Evolutionary conservation across 2,329 filamentous ascomycete genomes (phyloP).

Genomic region (Talaromyces sp.): DNA sequence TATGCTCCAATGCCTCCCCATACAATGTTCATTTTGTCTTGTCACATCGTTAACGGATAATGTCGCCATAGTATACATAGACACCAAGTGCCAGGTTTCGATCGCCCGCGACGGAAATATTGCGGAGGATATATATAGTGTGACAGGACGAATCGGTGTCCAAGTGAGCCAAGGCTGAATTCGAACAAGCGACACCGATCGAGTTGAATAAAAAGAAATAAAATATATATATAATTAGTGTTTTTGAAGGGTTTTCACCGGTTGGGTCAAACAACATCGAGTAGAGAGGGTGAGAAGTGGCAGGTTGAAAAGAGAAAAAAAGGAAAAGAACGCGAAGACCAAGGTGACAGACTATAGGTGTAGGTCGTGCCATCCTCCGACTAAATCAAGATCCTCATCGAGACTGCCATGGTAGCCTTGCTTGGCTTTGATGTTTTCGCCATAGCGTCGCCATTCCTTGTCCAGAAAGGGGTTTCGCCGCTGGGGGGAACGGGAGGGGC

Average conservation of each 20-base stretch:
- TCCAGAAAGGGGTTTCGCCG: slow-evolving; percentile 37
- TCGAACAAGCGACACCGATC: slow-evolving; percentile 1
- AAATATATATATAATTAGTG: slow-evolving; percentile 7
- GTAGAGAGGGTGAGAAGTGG: background rate
- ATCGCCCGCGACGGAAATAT: slow-evolving; percentile 11
- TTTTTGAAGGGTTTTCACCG: background rate
- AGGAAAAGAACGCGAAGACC: slow-evolving; percentile 13
- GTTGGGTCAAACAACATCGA: background rate
- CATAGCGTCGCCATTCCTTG: slow-evolving; percentile 42
- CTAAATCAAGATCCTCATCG: slow-evolving; percentile 81
- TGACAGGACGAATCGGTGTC: background rate
- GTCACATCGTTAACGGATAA: slow-evolving; percentile 11
- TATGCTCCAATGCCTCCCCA: slow-evolving; percentile 11
- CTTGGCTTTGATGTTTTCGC: slow-evolving; percentile 23
- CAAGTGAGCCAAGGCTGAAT: slow-evolving; percentile 1
- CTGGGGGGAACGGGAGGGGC: slow-evolving; percentile 29
- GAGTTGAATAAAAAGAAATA: background rate
- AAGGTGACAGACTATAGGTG: slow-evolving; percentile 49
- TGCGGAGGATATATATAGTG: slow-evolving; percentile 3
- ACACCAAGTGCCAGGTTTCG: slow-evolving; percentile 10
- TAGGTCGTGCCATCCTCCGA: slow-evolving; percentile 80
- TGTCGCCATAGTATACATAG: slow-evolving; percentile 13
- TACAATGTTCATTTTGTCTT: slow-evolving; percentile 12
- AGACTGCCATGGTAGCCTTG: slow-evolving; percentile 47
- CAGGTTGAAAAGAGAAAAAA: slow-evolving; percentile 1